Base-by-base conservation (phyloP, 768 basidiomycete species). In the Termitomyces sp. region DNA sequence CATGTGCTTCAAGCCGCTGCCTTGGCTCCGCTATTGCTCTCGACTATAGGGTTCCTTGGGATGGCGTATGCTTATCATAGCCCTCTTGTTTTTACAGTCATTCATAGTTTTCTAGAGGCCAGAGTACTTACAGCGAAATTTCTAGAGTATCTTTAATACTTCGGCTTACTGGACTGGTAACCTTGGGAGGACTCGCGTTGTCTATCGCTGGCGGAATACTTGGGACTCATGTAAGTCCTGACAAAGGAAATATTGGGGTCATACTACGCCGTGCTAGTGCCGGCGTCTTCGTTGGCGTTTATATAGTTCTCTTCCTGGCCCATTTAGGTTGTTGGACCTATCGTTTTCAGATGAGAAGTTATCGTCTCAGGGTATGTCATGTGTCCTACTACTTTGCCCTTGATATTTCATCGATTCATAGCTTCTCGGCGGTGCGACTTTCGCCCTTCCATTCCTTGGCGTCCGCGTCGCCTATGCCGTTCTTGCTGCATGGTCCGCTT, bases 381-480 rank as follows among this genome's bases (percentile, higher is more conserved):
- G 47, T 16, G 34, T 24, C 48, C 6, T 42, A 46, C 11, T 50
- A 30, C 15, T n/a, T 50, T 39, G 20, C 37, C 24, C 31, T 57
- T 9, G 39, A 30, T 57, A 18, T 31, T 57, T 22, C 44, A 59
- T 3, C 20, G 9, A 41, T n/a, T 30, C 60, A 44, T 48, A 89
- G 88, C 75, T 90, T 15, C 77, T 89, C 42, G 62, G 65, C 31
- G 86, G 84, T 30, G 70, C 87, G 47, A 73, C 82, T 22, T 30
- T 72, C 49, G 84, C 83, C 9, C 72, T 89, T 15, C 86, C 86
- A 5, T 82, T 87, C 70, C 73, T 89, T 34, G 81, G 79, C 18
- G 79, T 82, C 36, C 78, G 80, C 55, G 76, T 80, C 58, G 73
- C 76, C n/a, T 89, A 88, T 65, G 75, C 79, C 46, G 70, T 89